phyloP scores from a whole-genome alignment of 495 filamentous ascomycete genomes.

The Trichoderma virens region DNA sequence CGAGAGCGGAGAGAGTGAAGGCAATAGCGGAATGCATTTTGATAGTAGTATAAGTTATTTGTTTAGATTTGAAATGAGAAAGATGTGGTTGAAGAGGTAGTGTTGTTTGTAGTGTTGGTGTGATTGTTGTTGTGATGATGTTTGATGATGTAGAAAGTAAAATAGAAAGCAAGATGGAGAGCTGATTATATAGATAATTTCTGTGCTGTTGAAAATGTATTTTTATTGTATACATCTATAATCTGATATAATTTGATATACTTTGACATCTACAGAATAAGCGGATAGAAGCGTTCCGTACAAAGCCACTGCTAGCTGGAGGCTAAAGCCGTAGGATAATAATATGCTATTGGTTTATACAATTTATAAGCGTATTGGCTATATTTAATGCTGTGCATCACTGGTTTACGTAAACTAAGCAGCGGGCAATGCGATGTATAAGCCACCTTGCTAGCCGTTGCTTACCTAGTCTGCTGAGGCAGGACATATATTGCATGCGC shows the following conservation, averaged over 20 bases:
- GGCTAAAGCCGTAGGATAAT: not conserved
- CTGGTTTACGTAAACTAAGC: not conserved
- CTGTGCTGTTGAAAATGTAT: not conserved
- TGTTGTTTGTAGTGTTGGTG: not conserved
- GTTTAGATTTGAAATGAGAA: not conserved
- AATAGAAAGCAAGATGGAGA: not conserved
- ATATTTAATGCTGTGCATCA: not conserved
- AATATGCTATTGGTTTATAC: not conserved
- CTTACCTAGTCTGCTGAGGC: conserved; percentile 4
- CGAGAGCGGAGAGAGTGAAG: conserved; percentile 3
- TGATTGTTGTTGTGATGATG: conserved; percentile 1
- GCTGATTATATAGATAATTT: not conserved
- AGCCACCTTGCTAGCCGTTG: not conserved
- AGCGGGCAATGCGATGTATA: no score
- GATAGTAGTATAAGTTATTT: not conserved
- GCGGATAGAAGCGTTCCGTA: conserved; percentile 2
- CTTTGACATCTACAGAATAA: not conserved
- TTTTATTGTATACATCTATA: not conserved
- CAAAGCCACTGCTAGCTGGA: conserved; percentile 4
- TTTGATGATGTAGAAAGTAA: not conserved
- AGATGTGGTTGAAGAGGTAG: not conserved
- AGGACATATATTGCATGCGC: not conserved
- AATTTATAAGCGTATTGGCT: not conserved
- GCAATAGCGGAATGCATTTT: not conserved
- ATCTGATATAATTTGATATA: no score